These are phyloP conservation scores for Candida sanyiensis DNA, from an alignment of 805 yeast genomes.

Conservation along the genomic window DNA sequence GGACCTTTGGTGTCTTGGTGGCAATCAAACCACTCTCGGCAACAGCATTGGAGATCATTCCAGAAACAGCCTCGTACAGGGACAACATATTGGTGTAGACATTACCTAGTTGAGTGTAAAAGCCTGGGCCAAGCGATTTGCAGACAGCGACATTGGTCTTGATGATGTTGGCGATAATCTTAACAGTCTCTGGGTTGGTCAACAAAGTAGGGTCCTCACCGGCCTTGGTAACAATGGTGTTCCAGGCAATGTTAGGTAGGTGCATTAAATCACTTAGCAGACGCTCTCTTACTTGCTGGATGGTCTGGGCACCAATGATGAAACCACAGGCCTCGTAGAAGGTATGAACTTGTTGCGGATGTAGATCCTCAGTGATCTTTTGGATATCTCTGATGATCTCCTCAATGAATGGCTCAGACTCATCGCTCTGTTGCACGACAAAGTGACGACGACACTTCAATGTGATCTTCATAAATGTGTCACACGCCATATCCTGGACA, in stretches of 20 bases:
- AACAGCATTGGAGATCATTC: slow-evolving; percentile 76
- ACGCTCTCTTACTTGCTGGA: slow-evolving; percentile 60
- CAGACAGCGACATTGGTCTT: slow-evolving; percentile 96
- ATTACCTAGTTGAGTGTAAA: slow-evolving; percentile 78
- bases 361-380: slow-evolving; percentile 82
- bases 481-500: slow-evolving; percentile 99
- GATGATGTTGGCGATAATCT: slow-evolving; percentile 86
- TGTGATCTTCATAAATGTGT: slow-evolving; percentile 93
- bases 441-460: slow-evolving; percentile 94
- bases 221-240: slow-evolving; percentile 78
- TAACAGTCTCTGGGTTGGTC: slow-evolving; percentile 76
- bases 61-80: slow-evolving; percentile 80
- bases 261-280: slow-evolving; percentile 77
- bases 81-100: slow-evolving; percentile 88
- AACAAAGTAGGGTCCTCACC: slow-evolving; percentile 77
- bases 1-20: slow-evolving; percentile 89
- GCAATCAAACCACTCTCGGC: slow-evolving; percentile 80
- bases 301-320: slow-evolving; percentile 82
- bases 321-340: slow-evolving; percentile 97
- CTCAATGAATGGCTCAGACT: slow-evolving; percentile 84
- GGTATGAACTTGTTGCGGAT: slow-evolving; percentile 96
- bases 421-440: slow-evolving; percentile 80
- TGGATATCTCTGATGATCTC: slow-evolving; percentile 83
- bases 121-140: slow-evolving; percentile 88
- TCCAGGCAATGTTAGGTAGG: slow-evolving; percentile 93